These are phyloP conservation scores for Boeremia lycopersici DNA, from an alignment of 2,329 filamentous ascomycete species.

Conservation along the genomic window DNA sequence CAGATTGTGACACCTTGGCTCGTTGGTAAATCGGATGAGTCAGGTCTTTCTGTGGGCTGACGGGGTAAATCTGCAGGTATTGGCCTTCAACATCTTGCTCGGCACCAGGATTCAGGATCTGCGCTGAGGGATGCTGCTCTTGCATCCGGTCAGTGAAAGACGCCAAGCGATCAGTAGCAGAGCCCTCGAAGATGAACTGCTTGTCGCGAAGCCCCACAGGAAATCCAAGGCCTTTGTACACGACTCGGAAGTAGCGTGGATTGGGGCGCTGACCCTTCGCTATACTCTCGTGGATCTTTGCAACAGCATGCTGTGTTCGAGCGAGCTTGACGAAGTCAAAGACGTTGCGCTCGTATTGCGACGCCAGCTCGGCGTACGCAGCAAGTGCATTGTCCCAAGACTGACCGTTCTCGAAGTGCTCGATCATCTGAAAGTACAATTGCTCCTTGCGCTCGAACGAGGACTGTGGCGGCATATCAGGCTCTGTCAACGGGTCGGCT, in stretches of 20 bases:
- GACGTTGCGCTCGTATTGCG: conserved; percentile 86
- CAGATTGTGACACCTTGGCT: conserved; percentile 78
- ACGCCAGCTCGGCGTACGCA: conserved; percentile 87
- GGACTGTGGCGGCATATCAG: conserved; percentile 79
- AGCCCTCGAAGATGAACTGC: conserved; percentile 88
- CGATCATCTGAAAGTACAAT: conserved; percentile 93
- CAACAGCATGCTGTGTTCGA: conserved; percentile 86
- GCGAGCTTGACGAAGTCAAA: conserved; percentile 95
- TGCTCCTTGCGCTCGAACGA: conserved; percentile 92
- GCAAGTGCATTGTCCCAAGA: conserved; percentile 88
- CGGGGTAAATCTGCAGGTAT: conserved; percentile 79
- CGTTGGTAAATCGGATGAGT: conserved; percentile 85
- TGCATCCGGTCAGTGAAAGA: conserved; percentile 92
- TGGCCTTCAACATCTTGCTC: conserved; percentile 87
- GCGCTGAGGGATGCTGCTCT: conserved; percentile 83
- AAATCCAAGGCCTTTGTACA: conserved; percentile 89
- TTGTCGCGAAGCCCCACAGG: conserved; percentile 82
- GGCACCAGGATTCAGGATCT: conserved; percentile 73
- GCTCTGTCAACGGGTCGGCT: conserved; percentile 71
- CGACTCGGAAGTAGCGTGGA: conserved; percentile 88
- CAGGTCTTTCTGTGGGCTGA: conserved; percentile 83
- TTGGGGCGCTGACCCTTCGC: conserved; percentile 78
- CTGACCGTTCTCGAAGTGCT: conserved; percentile 91
- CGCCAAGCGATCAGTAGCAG: conserved; percentile 74
- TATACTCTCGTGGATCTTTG: conserved; percentile 87